Evolutionary conservation across 768 basidiomycete genomes (phyloP), one percentile per base, ranked within the genome.

Genomic region (Paxillus rubicundulus): DNA sequence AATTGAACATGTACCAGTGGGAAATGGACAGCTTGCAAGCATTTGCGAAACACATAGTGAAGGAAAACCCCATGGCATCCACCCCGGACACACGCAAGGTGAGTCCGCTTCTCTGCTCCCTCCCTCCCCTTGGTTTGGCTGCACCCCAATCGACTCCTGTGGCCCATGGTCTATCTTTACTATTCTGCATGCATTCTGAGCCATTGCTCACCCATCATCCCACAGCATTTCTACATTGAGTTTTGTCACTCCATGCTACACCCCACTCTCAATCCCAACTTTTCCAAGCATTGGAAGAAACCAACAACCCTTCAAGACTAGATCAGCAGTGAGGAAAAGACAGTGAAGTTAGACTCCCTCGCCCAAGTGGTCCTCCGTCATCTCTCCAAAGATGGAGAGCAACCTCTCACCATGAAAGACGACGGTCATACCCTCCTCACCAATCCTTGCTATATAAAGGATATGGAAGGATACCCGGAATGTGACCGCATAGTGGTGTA

Each of bases 191-290:
- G n/a, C n/a, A n/a, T n/a, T n/a, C n/a, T n/a, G n/a, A n/a, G n/a
- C n/a, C n/a, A n/a, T n/a, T n/a, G n/a, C n/a, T n/a, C n/a, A n/a
- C n/a, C n/a, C n/a, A n/a, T 28, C 27, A 28, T 28, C 8, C 27
- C 13, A 20, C 38, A 61, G 57, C 27, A 61, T 32, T 59, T 61
- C 13, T 61, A 61, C 6, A 56, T 58, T 0, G 54, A 61, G 16
- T 56, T 61, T 30, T 24, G 49, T 1, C 21, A 47, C 0, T 45
- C 52, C 0, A 44, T 61, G 6, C 54, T 61, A 0, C 51, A 59
- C 24, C 57, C 57, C 0, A 7, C 0, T 1, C 9, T 43, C 2
- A 51, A 39, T 16, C 44, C 50, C 0, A 52, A 47, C 2, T 0
- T 0, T 0, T 9, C 0, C 2, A 30, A 37, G 0, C 4, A 20